Evolutionary conservation across 2,329 filamentous ascomycete genomes (phyloP).

Genomic region (Coniochaeta hoffmannii): DNA sequence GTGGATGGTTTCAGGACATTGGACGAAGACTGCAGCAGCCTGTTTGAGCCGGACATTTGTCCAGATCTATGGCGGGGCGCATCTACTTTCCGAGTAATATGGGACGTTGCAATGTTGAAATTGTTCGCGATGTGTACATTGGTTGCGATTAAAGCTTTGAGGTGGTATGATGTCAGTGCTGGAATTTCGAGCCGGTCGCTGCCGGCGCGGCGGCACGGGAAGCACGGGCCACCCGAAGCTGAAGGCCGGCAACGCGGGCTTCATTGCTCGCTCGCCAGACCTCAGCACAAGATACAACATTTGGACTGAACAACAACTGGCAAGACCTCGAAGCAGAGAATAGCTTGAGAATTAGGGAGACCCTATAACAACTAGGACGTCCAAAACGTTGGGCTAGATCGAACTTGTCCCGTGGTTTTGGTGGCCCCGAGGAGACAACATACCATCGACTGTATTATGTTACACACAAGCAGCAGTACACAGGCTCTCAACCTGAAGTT

Average conservation of each 20-base stretch:
- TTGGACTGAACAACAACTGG: too few species aligned
- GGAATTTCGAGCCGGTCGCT: not conserved
- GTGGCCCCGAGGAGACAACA: too few species aligned
- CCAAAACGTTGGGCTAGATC: too few species aligned
- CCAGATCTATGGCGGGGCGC: not conserved
- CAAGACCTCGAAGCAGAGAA: too few species aligned
- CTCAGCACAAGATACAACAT: too few species aligned
- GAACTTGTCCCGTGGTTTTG: too few species aligned
- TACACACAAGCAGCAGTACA: too few species aligned
- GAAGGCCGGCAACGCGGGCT: not conserved
- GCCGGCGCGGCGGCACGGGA: not conserved
- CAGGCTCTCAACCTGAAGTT: too few species aligned
- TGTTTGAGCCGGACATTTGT: conserved; percentile 2
- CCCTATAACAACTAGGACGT: too few species aligned
- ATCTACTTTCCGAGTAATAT: not conserved
- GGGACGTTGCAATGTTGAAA: not conserved
- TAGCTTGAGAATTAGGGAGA: too few species aligned
- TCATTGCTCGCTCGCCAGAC: too few species aligned
- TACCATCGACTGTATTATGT: too few species aligned
- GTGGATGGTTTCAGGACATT: not conserved
- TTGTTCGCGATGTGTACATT: not conserved
- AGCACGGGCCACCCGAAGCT: not conserved
- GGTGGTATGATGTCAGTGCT: conserved; percentile 4
- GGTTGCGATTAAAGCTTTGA: not conserved
- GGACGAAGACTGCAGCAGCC: conserved; percentile 1